These are phyloP conservation scores for Sugiyamaella smithiae DNA, from an alignment of 805 yeast species.

Conservation along the genomic window DNA sequence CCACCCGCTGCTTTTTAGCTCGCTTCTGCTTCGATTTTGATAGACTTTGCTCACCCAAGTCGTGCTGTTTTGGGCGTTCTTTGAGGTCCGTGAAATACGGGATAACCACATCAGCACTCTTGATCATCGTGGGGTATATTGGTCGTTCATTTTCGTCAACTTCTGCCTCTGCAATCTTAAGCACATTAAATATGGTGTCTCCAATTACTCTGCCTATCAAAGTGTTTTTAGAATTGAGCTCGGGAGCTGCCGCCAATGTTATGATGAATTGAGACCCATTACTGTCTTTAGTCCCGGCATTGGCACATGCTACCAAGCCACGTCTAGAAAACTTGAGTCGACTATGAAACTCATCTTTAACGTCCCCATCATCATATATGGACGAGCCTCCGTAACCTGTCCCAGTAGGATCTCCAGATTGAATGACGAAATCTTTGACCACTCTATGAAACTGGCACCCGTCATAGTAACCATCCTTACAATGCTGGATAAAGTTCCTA, in stretches of 20 bases:
- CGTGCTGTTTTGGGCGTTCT: neutral
- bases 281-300: slow-evolving; percentile 32
- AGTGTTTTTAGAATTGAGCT: slow-evolving; percentile 42
- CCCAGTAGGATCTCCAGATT: slow-evolving; percentile 38
- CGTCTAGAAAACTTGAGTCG: slow-evolving; percentile 50
- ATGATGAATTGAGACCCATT: slow-evolving; percentile 46
- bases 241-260: slow-evolving; percentile 47
- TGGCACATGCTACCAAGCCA: slow-evolving; percentile 55
- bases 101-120: slow-evolving; percentile 40
- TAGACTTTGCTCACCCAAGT: slow-evolving; percentile 14
- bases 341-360: slow-evolving; percentile 47
- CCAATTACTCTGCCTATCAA: slow-evolving; percentile 60
- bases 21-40: slow-evolving; percentile 9
- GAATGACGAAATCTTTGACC: slow-evolving; percentile 37
- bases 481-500: slow-evolving; percentile 47
- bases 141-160: slow-evolving; percentile 42
- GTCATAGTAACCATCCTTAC: slow-evolving; percentile 43
- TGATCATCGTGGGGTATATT: slow-evolving; percentile 50
- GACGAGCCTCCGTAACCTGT: slow-evolving; percentile 34
- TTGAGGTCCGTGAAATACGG: slow-evolving; percentile 46
- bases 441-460: slow-evolving; percentile 44
- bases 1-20: slow-evolving; percentile 30
- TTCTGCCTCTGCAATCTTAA: slow-evolving; percentile 50
- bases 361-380: slow-evolving; percentile 27
- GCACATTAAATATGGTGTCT: slow-evolving; percentile 51